Percentiles rank a stretch among this genome's conserved stretches.
phyloP scores from a whole-genome alignment of 73 alveolate species.

The Stentor coeruleus region DNA sequence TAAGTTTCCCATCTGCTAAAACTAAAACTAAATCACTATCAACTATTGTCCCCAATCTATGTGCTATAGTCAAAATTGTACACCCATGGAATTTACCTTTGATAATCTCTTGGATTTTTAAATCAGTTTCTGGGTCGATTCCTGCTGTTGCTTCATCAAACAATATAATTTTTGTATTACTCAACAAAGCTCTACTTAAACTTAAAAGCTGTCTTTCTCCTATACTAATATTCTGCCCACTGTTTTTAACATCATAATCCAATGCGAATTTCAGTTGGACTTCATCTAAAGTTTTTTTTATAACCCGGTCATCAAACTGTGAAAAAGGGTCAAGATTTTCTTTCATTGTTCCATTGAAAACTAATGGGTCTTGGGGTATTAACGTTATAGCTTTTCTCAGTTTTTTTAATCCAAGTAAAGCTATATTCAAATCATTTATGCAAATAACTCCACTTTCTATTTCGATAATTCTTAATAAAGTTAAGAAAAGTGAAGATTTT shows the following conservation, averaged over 20 bases:
- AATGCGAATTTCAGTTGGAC: conserved; percentile 36
- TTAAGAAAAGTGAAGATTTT: conserved; percentile 76
- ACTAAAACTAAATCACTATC: conserved; percentile 73
- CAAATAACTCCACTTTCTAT: conserved; percentile 54
- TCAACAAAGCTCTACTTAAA: conserved; percentile 76
- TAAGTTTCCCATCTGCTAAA: conserved; percentile 57
- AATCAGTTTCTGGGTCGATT: conserved; percentile 77
- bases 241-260: conserved; percentile 9
- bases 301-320: conserved; percentile 41
- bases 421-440: conserved; percentile 61
- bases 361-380: conserved; percentile 82
- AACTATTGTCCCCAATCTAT: conserved; percentile 80
- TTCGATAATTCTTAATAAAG: conserved; percentile 78
- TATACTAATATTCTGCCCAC: conserved; percentile 54
- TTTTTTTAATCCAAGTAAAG: conserved; percentile 65
- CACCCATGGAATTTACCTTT: conserved; percentile 47
- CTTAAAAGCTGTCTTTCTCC: conserved; percentile 79
- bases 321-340: conserved; percentile 83
- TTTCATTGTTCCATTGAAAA: conserved; percentile 63
- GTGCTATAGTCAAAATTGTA: conserved; percentile 89
- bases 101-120: conserved; percentile 60
- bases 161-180: conserved; percentile 58
- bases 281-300: conserved; percentile 45
- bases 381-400: conserved; percentile 73
- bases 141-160: conserved; percentile 94